Conservation (phyloP, 2,329 filamentous ascomycete species). For the Cercospora sp. region DNA sequence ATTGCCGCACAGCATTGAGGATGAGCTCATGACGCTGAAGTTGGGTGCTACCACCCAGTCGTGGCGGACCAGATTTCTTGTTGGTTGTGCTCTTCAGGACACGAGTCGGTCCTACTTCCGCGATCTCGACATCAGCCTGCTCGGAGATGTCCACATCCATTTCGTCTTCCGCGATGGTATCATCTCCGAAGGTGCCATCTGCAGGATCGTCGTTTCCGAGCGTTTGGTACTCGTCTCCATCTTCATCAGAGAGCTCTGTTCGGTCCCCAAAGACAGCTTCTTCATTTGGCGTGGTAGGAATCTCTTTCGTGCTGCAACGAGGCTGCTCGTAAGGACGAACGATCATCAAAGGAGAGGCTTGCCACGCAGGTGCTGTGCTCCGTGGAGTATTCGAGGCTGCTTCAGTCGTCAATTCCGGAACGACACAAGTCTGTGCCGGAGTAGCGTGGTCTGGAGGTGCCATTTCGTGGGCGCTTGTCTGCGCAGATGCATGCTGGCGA, state of each 20-base stretch:
- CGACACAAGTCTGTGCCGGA: neutral
- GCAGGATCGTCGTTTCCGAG: neutral
- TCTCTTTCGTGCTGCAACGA: neutral
- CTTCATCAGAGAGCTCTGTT: neutral
- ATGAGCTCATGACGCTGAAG: slow-evolving; percentile 52
- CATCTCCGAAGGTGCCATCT: neutral
- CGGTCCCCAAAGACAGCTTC: neutral
- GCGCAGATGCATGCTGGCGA: neutral
- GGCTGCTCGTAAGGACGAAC: slow-evolving; percentile 4
- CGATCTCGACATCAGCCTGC: neutral
- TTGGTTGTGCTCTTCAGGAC: slow-evolving; percentile 6
- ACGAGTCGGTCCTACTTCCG: neutral
- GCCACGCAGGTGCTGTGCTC: neutral
- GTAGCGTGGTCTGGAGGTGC: neutral
- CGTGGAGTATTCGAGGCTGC: neutral
- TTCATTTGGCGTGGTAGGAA: neutral
- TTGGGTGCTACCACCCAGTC: slow-evolving; percentile 11
- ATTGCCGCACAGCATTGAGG: slow-evolving; percentile 55
- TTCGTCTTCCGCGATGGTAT: neutral
- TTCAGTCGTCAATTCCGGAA: neutral
- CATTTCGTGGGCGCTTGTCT: neutral
- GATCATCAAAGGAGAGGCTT: neutral
- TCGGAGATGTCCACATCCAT: slow-evolving; percentile 10
- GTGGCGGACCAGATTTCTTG: slow-evolving; percentile 6
- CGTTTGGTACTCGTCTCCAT: neutral